Conservation (phyloP, 345 rosid species). For the Eucalyptus sp. region DNA sequence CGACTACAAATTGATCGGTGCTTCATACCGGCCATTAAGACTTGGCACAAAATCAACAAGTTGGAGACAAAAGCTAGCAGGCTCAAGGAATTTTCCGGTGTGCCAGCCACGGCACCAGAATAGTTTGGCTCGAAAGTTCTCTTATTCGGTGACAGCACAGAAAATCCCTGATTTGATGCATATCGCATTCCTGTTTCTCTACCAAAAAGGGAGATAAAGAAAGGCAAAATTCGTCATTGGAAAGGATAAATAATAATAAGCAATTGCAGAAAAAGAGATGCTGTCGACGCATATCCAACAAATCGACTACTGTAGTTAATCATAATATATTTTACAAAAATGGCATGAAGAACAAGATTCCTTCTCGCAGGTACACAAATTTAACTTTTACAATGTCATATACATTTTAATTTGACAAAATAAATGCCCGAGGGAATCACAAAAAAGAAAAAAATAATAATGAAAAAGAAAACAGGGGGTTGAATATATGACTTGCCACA, state of each 20-base stretch:
- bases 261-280: not conserved
- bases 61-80: not conserved
- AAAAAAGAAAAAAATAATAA: not conserved
- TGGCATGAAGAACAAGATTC: not conserved
- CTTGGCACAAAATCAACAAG: not conserved
- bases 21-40: not conserved
- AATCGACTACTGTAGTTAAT: not conserved
- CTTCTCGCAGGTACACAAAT: not conserved
- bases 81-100: not conserved
- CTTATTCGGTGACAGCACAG: not conserved
- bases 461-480: not conserved
- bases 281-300: not conserved
- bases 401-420: constrained; percentile 18
- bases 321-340: not conserved
- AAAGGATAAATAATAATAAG: not conserved
- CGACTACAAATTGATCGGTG: not conserved
- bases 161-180: not conserved
- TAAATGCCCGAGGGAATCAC: constrained; percentile 3
- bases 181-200: not conserved
- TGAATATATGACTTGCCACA: not conserved
- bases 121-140: not conserved
- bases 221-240: not conserved
- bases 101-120: not conserved
- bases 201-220: not conserved
- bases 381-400: constrained; percentile 25